phyloP scores from a whole-genome alignment of 331 rosid species.

The Cydonia oblonga region DNA sequence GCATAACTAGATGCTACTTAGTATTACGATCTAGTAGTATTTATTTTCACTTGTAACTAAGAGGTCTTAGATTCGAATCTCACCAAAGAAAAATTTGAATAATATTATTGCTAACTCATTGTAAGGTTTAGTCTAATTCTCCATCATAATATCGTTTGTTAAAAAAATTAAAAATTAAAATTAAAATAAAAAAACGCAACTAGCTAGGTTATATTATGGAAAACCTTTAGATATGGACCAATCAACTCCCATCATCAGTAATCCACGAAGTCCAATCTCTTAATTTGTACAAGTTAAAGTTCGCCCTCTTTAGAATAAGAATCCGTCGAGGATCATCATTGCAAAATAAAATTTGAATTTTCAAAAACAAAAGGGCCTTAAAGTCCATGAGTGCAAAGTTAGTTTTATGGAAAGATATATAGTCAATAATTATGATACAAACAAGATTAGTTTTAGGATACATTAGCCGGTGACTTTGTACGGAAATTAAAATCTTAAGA shows the following conservation, averaged over 20 bases:
- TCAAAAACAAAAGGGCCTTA: not conserved
- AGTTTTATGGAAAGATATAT: not conserved
- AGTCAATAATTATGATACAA: not conserved
- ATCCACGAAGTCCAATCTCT: not conserved
- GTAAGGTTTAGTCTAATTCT: too few species aligned
- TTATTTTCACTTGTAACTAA: too few species aligned
- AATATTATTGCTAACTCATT: too few species aligned
- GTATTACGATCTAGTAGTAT: too few species aligned
- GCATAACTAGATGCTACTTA: too few species aligned
- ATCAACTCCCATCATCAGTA: not conserved
- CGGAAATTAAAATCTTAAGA: too few species aligned
- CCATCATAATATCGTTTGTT: too few species aligned
- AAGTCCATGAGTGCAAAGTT: not conserved
- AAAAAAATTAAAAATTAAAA: too few species aligned
- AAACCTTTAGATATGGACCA: not conserved
- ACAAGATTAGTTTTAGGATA: not conserved
- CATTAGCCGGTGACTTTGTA: too few species aligned
- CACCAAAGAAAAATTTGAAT: too few species aligned
- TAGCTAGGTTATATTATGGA: not conserved
- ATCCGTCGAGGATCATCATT: not conserved
- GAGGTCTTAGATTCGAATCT: too few species aligned
- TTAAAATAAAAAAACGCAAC: not conserved
- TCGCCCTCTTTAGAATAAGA: not conserved
- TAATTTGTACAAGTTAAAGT: not conserved
- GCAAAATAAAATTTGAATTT: too few species aligned